Conservation (phyloP, 306 rosid species). For the Casuarina glauca region DNA sequence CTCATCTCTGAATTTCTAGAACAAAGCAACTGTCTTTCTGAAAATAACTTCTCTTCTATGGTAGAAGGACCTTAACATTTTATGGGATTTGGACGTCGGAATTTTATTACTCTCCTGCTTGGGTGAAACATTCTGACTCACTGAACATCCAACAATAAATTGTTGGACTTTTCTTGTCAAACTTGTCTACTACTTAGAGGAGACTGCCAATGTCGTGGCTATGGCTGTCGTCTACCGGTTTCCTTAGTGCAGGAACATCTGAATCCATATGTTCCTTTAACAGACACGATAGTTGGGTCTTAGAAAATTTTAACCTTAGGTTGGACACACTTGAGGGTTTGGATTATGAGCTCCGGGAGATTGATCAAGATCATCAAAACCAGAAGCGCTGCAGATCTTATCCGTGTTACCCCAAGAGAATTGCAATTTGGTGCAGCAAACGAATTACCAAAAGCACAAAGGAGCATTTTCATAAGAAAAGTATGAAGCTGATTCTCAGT, state of each 20-base stretch:
- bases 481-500: slow-evolving; percentile 20
- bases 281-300: neutral
- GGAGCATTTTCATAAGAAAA: slow-evolving; percentile 35
- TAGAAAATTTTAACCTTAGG: neutral
- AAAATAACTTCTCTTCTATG: neutral
- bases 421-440: slow-evolving; percentile 26
- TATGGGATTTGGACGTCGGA: neutral
- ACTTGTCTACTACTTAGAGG: neutral
- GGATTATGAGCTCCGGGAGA: slow-evolving; percentile 14
- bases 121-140: neutral
- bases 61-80: neutral
- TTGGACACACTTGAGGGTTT: slow-evolving; percentile 19
- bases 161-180: neutral
- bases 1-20: neutral
- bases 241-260: slow-evolving; percentile 1
- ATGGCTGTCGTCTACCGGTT: slow-evolving; percentile 5
- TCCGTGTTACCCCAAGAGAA: slow-evolving; percentile 12
- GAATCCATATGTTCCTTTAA: slow-evolving; percentile 8
- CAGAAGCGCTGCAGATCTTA: slow-evolving; percentile 30
- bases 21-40: neutral
- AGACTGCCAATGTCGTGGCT: neutral
- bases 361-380: slow-evolving; percentile 25
- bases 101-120: neutral
- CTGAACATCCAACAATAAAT: neutral
- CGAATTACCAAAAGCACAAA: slow-evolving; percentile 32